A percentile compares a stretch with the other conserved stretches of the same genome.
Conservation (phyloP, 129 eudicot species). For the Gnaphalium uliginosum region DNA sequence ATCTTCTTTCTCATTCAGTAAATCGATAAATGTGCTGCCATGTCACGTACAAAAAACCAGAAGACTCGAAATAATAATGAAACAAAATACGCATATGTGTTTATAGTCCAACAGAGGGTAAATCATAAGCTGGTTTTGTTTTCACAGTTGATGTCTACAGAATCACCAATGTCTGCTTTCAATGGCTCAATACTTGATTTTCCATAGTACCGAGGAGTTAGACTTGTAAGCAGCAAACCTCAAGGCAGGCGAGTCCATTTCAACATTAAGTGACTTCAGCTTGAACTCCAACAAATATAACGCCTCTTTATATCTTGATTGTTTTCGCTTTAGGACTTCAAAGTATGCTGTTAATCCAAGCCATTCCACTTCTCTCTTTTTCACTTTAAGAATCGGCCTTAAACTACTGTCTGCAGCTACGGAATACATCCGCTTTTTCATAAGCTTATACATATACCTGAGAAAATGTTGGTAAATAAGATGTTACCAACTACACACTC, state of each 20-base stretch:
- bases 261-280: conserved; percentile 30
- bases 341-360: conserved; percentile 71
- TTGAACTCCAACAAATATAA: conserved; percentile 41
- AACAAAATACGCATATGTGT: neutral
- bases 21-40: neutral
- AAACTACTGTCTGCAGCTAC: conserved; percentile 23
- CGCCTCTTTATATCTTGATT: conserved; percentile 51
- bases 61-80: too few species aligned
- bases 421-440: conserved; percentile 54
- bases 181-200: conserved; percentile 56
- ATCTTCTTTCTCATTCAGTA: neutral
- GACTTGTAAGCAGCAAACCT: conserved; percentile 62
- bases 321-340: conserved; percentile 62
- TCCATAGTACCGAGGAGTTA: conserved; percentile 71
- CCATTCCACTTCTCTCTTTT: conserved; percentile 63
- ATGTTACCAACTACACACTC: neutral
- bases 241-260: conserved; percentile 42
- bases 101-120: neutral
- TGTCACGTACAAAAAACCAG: neutral
- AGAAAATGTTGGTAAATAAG: neutral
- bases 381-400: conserved; percentile 47
- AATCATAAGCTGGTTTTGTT: neutral
- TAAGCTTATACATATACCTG: conserved; percentile 75
- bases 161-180: too few species aligned
- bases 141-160: neutral